These are phyloP conservation scores for Choanephora cucurbitarum DNA, from an alignment of 371 early-diverging fungal genomes.

Conservation along the genomic window DNA sequence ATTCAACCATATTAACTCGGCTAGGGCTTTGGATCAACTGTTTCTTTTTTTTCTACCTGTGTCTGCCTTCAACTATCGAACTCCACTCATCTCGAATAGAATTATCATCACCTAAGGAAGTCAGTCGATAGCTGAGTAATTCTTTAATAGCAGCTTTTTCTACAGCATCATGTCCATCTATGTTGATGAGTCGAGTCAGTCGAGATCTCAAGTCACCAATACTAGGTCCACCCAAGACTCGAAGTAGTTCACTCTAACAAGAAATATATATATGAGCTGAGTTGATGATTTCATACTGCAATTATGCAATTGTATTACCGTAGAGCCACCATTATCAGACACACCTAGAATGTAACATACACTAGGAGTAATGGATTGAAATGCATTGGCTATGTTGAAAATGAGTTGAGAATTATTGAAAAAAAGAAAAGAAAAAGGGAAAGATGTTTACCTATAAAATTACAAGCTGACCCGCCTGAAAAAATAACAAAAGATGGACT, in stretches of 20 bases:
- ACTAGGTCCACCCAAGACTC: conserved; percentile 71
- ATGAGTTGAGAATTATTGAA: neutral
- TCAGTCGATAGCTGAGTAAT: conserved; percentile 65
- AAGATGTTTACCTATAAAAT: conserved; percentile 42
- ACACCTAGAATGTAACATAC: conserved; percentile 72
- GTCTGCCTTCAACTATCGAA: conserved; percentile 68
- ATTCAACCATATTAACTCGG: conserved; percentile 1
- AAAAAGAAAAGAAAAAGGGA: neutral
- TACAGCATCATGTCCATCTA: conserved; percentile 31
- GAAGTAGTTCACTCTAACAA: conserved; percentile 56
- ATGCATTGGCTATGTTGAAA: conserved; percentile 33
- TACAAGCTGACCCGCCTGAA: conserved; percentile 77
- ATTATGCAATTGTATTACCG: conserved; percentile 34
- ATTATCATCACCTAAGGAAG: conserved; percentile 48
- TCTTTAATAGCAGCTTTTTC: conserved; percentile 62
- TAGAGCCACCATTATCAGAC: conserved; percentile 74
- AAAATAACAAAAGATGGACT: conserved; percentile 56
- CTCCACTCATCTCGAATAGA: conserved; percentile 68
- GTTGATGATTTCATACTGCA: neutral
- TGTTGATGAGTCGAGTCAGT: conserved; percentile 60
- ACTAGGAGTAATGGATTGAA: conserved; percentile 59
- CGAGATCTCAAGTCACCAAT: conserved; percentile 71
- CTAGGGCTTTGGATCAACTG: no score
- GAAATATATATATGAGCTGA: neutral
- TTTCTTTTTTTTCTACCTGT: conserved; percentile 39